These are phyloP conservation scores for Priceomyces melissophilus DNA, from an alignment of 805 yeast species.

Conservation along the genomic window DNA sequence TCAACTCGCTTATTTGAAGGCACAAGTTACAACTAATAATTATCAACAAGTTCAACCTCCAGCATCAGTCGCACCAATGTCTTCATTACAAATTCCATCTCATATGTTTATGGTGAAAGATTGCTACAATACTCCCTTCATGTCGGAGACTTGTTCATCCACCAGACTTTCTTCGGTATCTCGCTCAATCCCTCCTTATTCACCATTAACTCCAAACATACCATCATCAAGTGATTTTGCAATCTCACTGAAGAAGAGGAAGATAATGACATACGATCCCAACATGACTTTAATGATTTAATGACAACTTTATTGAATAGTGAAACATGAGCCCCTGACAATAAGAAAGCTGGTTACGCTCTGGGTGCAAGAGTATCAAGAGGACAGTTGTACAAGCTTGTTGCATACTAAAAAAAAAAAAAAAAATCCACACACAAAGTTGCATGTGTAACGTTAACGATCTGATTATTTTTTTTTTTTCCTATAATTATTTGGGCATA, in stretches of 20 bases:
- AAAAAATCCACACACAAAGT: no score
- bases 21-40: not conserved
- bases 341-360: no score
- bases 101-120: conserved; percentile 1
- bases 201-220: conserved; percentile 23
- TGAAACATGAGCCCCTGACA: no score
- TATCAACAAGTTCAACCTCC: not conserved
- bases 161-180: conserved; percentile 4
- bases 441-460: no score
- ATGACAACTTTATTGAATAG: no score
- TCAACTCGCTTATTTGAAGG: not conserved
- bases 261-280: not conserved
- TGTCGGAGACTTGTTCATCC: conserved; percentile 1
- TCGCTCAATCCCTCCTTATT: conserved; percentile 6
- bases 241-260: conserved; percentile 5
- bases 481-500: no score
- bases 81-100: not conserved
- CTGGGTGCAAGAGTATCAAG: no score
- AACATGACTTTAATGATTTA: no score
- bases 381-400: no score
- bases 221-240: conserved; percentile 11
- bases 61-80: not conserved
- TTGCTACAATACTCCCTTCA: conserved; percentile 1
- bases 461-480: no score
- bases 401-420: no score